Evolutionary conservation across 2,329 filamentous ascomycete genomes (phyloP), one percentile per base, ranked within the genome.

Genomic region (Pseudocercospora musae): DNA sequence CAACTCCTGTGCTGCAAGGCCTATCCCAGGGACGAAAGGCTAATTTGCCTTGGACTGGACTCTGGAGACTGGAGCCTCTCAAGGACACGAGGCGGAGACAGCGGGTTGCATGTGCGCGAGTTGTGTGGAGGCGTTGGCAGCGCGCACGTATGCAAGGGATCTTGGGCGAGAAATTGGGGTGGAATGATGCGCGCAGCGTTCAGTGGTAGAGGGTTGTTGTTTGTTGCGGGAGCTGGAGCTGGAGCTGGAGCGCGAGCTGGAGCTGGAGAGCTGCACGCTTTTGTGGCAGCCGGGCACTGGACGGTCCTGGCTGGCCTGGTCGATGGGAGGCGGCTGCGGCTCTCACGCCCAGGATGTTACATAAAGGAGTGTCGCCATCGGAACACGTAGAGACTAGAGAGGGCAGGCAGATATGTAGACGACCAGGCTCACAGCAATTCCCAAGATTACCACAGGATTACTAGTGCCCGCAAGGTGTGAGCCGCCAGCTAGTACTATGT

Each of bases 1-100:
- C 65, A 70, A 64, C 67, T 70, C 63, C 63, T 62, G 62, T 56
- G 57, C 54, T 29, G 23, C 53, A 67, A 68, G 64, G 50, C 57
- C 61, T 66, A 66, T 66, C 58, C 62, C 62, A 52, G 54, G 65
- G 58, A 57, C 58, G 52, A 49, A 60, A 59, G 60, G 59, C 54
- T 53, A 59, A 54, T 33, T 46, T 58, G 40, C 37, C 42, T 44
- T 48, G 42, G 55, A 57, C 37, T 46, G 37, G 37, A 57, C 37
- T 44, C 3, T 6, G 3, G 23, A 25, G 23, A 25, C n/a, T n/a
- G n/a, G 23, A 6, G 54, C 54, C 33, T 44, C 21, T 56, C 58
- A 53, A 50, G 48, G 52, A 49, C 59, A 58, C 60, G 60, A 55
- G 54, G 60, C 57, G 60, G 60, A 48, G 46, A 21, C 56, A 42